Evolutionary conservation across 306 rosid species (phyloP).

Genomic region (Dalbergia oliveri): DNA sequence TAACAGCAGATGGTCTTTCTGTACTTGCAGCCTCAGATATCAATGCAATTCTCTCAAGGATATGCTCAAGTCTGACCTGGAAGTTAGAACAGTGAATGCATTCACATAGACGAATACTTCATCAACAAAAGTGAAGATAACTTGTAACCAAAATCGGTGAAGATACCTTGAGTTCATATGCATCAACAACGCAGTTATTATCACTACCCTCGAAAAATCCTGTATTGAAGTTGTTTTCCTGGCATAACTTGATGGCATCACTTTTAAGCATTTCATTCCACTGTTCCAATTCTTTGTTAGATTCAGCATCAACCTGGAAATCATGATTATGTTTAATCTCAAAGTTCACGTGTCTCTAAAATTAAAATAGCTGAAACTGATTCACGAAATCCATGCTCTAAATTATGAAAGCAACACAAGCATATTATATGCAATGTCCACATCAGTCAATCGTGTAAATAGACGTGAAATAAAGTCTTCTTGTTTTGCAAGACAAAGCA

Average conservation of each 20-base stretch:
- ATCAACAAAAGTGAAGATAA: slow-evolving; percentile 20
- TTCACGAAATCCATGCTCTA: slow-evolving; percentile 14
- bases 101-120: slow-evolving; percentile 29
- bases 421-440: slow-evolving; percentile 20
- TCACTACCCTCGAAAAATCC: slow-evolving; percentile 98
- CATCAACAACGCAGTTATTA: slow-evolving; percentile 80
- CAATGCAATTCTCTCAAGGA: slow-evolving; percentile 88
- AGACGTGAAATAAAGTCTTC: background rate
- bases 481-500: slow-evolving; percentile 27
- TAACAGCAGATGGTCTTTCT: slow-evolving; percentile 84
- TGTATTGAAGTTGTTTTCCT: slow-evolving; percentile 86
- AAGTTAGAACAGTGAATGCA: slow-evolving; percentile 40
- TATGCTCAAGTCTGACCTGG: slow-evolving; percentile 97
- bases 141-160: background rate
- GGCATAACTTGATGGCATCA: slow-evolving; percentile 87
- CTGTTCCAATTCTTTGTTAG: slow-evolving; percentile 87
- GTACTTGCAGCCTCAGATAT: slow-evolving; percentile 96
- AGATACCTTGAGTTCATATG: slow-evolving; percentile 89
- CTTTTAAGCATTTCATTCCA: slow-evolving; percentile 97
- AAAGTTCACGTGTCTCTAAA: slow-evolving; percentile 2
- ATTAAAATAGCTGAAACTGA: background rate
- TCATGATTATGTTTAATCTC: slow-evolving; percentile 11
- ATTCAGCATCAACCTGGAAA: slow-evolving; percentile 87
- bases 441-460: slow-evolving; percentile 16
- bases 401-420: slow-evolving; percentile 21